phyloP scores from a whole-genome alignment of 108 stramenopile species.

The Nitzschia putrida region DNA sequence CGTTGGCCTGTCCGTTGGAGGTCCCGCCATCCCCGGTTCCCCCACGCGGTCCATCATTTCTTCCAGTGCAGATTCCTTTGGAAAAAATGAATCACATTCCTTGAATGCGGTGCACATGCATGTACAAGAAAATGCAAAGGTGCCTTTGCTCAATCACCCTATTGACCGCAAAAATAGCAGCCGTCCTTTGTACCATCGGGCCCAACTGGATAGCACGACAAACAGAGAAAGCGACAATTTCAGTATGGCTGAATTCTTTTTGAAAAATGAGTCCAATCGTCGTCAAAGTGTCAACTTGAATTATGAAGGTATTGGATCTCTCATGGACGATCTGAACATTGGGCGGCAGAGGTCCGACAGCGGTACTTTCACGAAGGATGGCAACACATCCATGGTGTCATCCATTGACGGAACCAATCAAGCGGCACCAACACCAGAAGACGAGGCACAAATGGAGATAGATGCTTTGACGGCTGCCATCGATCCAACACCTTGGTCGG shows the following conservation, averaged over 20 bases:
- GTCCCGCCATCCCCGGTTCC: slow-evolving; percentile 7
- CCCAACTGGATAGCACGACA: neutral
- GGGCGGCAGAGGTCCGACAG: neutral
- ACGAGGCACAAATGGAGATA: slow-evolving; percentile 21
- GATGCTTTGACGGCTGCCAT: slow-evolving; percentile 27
- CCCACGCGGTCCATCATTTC: slow-evolving; percentile 8
- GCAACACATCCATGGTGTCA: neutral
- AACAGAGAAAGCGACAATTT: neutral
- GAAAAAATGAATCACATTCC: slow-evolving; percentile 17
- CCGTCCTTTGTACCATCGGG: slow-evolving; percentile 12
- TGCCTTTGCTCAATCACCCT: slow-evolving; percentile 61
- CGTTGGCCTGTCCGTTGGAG: slow-evolving; percentile 14
- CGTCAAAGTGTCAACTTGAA: slow-evolving; percentile 26
- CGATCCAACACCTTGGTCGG: slow-evolving; percentile 43
- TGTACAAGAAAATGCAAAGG: slow-evolving; percentile 78
- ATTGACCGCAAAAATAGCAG: slow-evolving; percentile 63
- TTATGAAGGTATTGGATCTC: slow-evolving; percentile 32
- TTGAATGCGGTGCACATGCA: slow-evolving; percentile 83
- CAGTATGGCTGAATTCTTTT: slow-evolving; percentile 43
- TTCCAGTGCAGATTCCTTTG: slow-evolving; percentile 6
- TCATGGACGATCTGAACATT: slow-evolving; percentile 28
- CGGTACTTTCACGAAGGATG: neutral
- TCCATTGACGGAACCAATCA: slow-evolving; percentile 12
- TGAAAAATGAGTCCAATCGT: slow-evolving; percentile 27
- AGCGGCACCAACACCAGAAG: neutral